Evolutionary conservation across 768 basidiomycete species (phyloP).

Genomic region (Leccinum imitatum): DNA sequence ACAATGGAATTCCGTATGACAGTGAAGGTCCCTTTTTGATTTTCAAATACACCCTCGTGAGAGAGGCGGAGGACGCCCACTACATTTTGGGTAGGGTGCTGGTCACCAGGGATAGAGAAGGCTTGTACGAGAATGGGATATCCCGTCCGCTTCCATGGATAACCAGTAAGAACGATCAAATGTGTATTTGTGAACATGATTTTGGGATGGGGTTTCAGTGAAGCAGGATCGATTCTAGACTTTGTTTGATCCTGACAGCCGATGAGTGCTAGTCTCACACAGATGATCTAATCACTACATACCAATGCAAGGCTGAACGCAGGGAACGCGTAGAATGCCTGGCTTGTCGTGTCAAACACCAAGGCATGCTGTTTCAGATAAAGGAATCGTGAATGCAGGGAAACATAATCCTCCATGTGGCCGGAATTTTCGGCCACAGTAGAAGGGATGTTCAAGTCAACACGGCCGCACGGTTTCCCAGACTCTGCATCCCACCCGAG

Average conservation of each 20-base stretch:
- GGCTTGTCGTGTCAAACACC: neutral
- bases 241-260: neutral
- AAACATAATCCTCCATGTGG: neutral
- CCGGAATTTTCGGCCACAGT: neutral
- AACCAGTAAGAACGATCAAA: neutral
- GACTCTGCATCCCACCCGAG: neutral
- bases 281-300: neutral
- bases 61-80: neutral
- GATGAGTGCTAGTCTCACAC: neutral
- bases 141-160: neutral
- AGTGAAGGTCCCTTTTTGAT: neutral
- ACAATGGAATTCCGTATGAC: neutral
- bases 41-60: neutral
- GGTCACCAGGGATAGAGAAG: neutral
- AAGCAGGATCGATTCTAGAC: neutral
- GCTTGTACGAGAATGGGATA: neutral
- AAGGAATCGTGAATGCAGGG: neutral
- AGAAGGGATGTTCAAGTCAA: neutral
- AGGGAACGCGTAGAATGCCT: neutral
- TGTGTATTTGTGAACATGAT: neutral
- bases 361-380: neutral
- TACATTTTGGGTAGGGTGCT: neutral
- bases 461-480: neutral
- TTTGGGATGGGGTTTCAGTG: neutral
- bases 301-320: neutral